Evolutionary conservation across 352 stramenopile species (phyloP).

Genomic region (Lagenidium giganteum): DNA sequence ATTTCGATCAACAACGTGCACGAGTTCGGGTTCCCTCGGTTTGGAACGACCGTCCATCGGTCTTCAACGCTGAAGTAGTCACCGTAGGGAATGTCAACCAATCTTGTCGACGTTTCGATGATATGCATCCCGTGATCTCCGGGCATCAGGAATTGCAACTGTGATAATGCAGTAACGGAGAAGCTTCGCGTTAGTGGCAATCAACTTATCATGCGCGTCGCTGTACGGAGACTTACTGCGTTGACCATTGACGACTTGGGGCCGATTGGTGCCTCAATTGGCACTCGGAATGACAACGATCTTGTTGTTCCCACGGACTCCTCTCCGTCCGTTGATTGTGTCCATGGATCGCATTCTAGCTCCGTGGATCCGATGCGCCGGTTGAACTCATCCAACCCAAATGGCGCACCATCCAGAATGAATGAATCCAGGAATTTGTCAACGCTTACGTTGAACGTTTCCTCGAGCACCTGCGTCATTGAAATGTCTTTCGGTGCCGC

Average conservation of each 20-base stretch:
- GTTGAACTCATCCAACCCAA: constrained; percentile 66
- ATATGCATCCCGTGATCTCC: constrained; percentile 31
- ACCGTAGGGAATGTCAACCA: constrained; percentile 83
- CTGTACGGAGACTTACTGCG: constrained; percentile 28
- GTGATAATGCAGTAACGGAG: background rate
- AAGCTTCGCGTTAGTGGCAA: background rate
- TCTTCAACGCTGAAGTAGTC: constrained; percentile 87
- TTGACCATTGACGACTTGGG: constrained; percentile 81
- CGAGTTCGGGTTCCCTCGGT: constrained; percentile 25
- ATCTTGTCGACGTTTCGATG: constrained; percentile 71
- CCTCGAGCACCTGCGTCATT: constrained; percentile 64
- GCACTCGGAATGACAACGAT: constrained; percentile 68
- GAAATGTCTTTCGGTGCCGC: constrained; percentile 65
- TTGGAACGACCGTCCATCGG: constrained; percentile 66
- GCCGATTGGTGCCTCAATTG: constrained; percentile 74
- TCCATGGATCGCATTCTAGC: constrained; percentile 71
- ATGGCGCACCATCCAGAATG: constrained; percentile 56
- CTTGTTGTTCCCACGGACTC: constrained; percentile 40
- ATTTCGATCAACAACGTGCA: constrained; percentile 75
- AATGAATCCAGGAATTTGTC: constrained; percentile 73
- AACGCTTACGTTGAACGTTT: constrained; percentile 51
- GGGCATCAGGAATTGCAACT: constrained; percentile 65
- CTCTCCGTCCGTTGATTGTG: constrained; percentile 34
- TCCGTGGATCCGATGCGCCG: constrained; percentile 58
- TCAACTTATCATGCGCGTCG: background rate